phyloP scores from a whole-genome alignment of 306 rosid species.

The Vigna radiata region DNA sequence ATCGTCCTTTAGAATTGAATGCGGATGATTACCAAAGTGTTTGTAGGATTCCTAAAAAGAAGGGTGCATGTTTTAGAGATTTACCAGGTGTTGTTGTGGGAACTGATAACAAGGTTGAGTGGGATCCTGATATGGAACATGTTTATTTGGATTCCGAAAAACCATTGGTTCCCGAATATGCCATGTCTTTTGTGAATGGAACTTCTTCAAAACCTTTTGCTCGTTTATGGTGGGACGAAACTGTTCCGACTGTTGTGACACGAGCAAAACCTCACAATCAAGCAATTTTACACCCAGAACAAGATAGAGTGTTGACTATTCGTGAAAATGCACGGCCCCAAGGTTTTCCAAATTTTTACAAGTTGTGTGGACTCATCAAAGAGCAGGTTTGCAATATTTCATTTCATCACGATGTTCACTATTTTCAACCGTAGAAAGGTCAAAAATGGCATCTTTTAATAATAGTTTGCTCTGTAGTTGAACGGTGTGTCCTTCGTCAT shows the following conservation, averaged over 20 bases:
- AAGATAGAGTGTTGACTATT: constrained; percentile 74
- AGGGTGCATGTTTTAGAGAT: constrained; percentile 91
- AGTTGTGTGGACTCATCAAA: constrained; percentile 72
- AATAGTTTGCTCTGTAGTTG: no score
- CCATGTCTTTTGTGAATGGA: constrained; percentile 70
- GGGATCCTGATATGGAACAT: constrained; percentile 67
- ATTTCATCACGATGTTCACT: no score
- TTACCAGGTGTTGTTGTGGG: constrained; percentile 79
- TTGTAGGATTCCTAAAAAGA: constrained; percentile 64
- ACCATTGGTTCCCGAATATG: constrained; percentile 88
- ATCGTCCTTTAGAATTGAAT: constrained; percentile 64
- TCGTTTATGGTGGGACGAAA: constrained; percentile 97
- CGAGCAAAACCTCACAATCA: constrained; percentile 75
- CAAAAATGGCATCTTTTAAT: no score
- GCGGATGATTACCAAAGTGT: constrained; percentile 72
- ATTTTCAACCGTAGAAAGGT: no score
- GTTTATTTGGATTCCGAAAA: constrained; percentile 71
- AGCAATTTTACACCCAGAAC: constrained; percentile 79
- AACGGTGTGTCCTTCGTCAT: no score
- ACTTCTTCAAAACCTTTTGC: constrained; percentile 83
- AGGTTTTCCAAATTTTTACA: constrained; percentile 89
- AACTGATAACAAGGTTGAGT: constrained; percentile 62
- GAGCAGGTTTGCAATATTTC: constrained; percentile 4
- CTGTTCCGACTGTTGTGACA: constrained; percentile 87
- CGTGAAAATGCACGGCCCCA: constrained; percentile 94